Evolutionary conservation across 2,329 filamentous ascomycete species (phyloP).

Genomic region (Colletotrichum falcatum): DNA sequence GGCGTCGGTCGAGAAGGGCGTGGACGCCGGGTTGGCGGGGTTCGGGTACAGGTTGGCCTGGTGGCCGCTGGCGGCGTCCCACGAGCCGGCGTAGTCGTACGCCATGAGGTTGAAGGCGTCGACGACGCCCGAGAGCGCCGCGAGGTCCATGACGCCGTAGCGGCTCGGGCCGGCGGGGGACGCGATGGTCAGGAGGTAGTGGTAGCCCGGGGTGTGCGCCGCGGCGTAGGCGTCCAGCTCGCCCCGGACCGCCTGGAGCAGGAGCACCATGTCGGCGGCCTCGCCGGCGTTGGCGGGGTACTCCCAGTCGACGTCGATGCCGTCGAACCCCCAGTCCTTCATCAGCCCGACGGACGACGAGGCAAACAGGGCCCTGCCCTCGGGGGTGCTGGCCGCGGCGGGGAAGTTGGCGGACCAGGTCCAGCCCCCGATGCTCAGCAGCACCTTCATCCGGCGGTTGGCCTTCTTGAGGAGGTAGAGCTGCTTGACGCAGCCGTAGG

Average conservation of each 20-base stretch:
- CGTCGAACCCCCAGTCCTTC: conserved; percentile 73
- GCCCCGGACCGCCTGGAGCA: conserved; percentile 57
- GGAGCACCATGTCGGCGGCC: conserved; percentile 54
- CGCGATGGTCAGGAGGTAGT: conserved; percentile 64
- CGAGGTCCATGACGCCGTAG: conserved; percentile 63
- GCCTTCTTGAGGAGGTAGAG: conserved; percentile 80
- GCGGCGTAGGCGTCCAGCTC: conserved; percentile 59
- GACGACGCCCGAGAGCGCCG: conserved; percentile 62
- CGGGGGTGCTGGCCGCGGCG: conserved; percentile 69
- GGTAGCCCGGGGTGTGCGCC: conserved; percentile 55
- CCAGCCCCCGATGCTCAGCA: conserved; percentile 86
- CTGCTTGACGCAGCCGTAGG: conserved; percentile 83
- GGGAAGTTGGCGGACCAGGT: conserved; percentile 79
- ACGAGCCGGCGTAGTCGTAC: conserved; percentile 78
- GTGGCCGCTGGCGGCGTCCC: conserved; percentile 73
- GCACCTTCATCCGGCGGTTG: conserved; percentile 80
- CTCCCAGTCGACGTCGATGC: conserved; percentile 70
- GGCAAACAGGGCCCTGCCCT: conserved; percentile 75
- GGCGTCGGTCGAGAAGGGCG: conserved; percentile 75
- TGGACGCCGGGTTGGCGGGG: conserved; percentile 63
- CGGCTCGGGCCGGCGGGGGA: conserved; percentile 61
- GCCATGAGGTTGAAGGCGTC: conserved; percentile 75
- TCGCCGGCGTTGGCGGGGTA: conserved; percentile 57
- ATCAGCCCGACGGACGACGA: conserved; percentile 75
- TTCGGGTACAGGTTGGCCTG: conserved; percentile 76